A percentile compares a stretch with the other conserved stretches of the same genome.
phyloP scores from a whole-genome alignment of 2,329 filamentous ascomycete species.

The Metarhizium robertsii region DNA sequence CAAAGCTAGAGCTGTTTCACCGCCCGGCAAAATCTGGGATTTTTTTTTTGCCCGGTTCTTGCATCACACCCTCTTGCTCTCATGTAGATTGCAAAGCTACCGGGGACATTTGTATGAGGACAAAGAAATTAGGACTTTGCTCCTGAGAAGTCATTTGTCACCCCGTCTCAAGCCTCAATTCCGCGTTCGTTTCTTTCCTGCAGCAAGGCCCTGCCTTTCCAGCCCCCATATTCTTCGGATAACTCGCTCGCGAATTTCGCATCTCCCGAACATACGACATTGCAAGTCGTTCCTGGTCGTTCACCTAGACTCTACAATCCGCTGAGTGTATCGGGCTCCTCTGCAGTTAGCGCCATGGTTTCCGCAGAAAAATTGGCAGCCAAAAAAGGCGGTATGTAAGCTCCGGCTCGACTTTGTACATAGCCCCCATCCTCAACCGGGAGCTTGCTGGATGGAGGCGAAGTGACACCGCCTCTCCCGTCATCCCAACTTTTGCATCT shows the following conservation, averaged over 20 bases:
- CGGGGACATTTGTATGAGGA: background rate
- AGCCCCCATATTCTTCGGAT: background rate
- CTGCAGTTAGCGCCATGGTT: background rate
- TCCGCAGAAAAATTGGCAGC: background rate
- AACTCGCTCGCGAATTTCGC: background rate
- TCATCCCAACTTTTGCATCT: background rate
- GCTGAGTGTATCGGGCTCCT: background rate
- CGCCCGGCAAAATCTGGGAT: constrained; percentile 4
- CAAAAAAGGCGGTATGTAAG: background rate
- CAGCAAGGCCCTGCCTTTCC: background rate
- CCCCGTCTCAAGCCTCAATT: background rate
- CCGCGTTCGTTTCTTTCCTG: background rate
- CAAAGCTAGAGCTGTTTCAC: constrained; percentile 3
- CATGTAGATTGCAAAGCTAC: background rate
- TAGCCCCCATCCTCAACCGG: background rate
- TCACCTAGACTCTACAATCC: background rate
- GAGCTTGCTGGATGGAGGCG: background rate
- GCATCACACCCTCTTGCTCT: background rate
- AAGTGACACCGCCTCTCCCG: background rate
- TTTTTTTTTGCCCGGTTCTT: background rate
- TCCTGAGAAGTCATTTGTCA: background rate
- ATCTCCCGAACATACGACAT: background rate
- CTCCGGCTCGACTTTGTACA: background rate
- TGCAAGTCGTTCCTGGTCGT: background rate
- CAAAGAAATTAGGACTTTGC: background rate